A percentile compares a stretch with the other conserved stretches of the same genome.
Conservation (phyloP, 1,284 basidiomycete species). For the Cerioporus squamosus region DNA sequence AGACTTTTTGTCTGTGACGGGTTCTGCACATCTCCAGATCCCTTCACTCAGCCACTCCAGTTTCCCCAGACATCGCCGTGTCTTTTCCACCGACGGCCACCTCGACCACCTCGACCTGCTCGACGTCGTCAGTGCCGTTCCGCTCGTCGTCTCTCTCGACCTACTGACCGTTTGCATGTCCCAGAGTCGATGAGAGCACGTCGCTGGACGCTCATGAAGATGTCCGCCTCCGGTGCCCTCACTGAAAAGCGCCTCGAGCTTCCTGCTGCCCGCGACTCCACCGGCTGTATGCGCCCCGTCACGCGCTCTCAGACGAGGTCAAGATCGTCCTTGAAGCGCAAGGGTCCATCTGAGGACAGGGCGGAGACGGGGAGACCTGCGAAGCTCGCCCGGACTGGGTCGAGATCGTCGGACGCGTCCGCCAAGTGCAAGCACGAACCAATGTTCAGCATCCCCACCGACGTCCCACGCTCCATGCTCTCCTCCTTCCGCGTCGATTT, state of each 20-base stretch:
- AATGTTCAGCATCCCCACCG: not conserved
- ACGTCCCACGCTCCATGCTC: conserved; percentile 21
- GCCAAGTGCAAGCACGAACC: too few species aligned
- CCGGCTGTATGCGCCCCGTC: conserved; percentile 12
- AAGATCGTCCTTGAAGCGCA: conserved; percentile 11
- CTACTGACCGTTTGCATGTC: not conserved
- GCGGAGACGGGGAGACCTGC: not conserved
- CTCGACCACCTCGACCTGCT: not conserved
- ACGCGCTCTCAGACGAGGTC: conserved; percentile 6
- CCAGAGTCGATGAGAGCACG: not conserved
- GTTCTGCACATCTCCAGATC: not conserved
- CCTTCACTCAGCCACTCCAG: not conserved
- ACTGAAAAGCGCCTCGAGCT: too few species aligned
- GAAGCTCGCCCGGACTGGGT: conserved; percentile 7
- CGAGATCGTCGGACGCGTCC: not conserved
- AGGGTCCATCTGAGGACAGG: not conserved
- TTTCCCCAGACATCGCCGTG: not conserved
- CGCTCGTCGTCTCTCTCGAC: not conserved
- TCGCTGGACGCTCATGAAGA: too few species aligned
- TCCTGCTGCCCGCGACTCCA: not conserved
- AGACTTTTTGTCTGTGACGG: not conserved
- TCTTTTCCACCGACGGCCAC: not conserved
- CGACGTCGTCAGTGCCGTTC: not conserved
- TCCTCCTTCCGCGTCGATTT: conserved; percentile 11
- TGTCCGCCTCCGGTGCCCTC: not conserved